Evolutionary conservation across 179 eudicot species (phyloP).

Genomic region (Beta macrorhiza): DNA sequence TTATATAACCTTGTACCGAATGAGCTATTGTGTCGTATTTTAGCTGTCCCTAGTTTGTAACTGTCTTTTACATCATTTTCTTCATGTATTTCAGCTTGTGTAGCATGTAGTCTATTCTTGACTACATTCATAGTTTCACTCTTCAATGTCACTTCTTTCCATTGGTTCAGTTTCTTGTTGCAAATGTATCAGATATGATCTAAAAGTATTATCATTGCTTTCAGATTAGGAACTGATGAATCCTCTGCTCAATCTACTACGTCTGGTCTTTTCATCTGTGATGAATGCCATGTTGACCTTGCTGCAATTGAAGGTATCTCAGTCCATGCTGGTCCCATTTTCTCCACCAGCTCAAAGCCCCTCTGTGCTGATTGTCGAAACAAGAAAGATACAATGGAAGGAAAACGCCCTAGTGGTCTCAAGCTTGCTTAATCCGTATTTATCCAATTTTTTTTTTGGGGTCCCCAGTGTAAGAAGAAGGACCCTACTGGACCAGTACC

Average conservation of each 20-base stretch:
- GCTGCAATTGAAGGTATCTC: slow-evolving; percentile 83
- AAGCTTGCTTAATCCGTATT: slow-evolving; percentile 41
- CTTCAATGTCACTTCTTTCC: not conserved
- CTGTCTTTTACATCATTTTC: no score
- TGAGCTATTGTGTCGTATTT: not conserved
- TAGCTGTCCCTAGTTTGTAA: no score
- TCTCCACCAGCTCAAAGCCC: slow-evolving; percentile 79
- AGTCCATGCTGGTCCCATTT: slow-evolving; percentile 89
- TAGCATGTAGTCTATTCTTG: no score
- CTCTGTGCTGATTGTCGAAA: slow-evolving; percentile 68
- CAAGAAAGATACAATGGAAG: slow-evolving; percentile 96
- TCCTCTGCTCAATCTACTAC: slow-evolving; percentile 39
- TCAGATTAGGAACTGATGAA: slow-evolving; percentile 70
- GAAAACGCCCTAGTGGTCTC: slow-evolving; percentile 82
- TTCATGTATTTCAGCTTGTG: no score
- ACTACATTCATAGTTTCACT: not conserved
- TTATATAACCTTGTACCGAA: not conserved
- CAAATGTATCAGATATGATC: not conserved
- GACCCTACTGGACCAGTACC: no score
- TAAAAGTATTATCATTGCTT: not conserved
- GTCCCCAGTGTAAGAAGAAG: no score
- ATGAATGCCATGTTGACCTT: slow-evolving; percentile 73
- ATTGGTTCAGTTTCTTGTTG: not conserved
- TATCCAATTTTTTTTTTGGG: not conserved
- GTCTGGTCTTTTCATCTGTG: slow-evolving; percentile 59